Percentiles rank a stretch among this genome's conserved stretches.
phyloP scores from a whole-genome alignment of 768 basidiomycete genomes.

The Chiua virens region DNA sequence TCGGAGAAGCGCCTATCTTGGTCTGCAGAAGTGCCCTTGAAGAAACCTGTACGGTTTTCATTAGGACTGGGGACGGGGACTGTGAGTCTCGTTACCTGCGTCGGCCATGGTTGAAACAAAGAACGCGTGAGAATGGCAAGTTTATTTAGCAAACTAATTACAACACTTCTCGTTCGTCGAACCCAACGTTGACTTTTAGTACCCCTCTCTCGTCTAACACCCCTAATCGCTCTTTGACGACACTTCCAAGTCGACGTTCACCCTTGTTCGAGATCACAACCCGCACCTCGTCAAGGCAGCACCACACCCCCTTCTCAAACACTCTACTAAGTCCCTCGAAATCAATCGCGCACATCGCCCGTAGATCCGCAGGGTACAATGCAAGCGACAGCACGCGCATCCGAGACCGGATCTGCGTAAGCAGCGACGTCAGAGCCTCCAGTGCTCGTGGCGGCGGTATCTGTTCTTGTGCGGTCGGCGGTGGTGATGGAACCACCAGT shows the following conservation, averaged over 20 bases:
- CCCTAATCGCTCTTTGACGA: slow-evolving; percentile 22
- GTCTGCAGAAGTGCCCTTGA: slow-evolving; percentile 89
- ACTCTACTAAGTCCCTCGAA: slow-evolving; percentile 29
- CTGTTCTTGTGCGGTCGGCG: slow-evolving; percentile 21
- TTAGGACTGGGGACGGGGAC: slow-evolving; percentile 5
- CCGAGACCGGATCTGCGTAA: slow-evolving; percentile 26
- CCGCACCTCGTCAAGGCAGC: slow-evolving; percentile 24
- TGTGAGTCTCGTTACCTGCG: slow-evolving; percentile 42
- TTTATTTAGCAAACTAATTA: background rate
- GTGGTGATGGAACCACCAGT: slow-evolving; percentile 31
- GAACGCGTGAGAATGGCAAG: slow-evolving; percentile 20
- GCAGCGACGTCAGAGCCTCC: slow-evolving; percentile 24
- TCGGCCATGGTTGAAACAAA: slow-evolving; percentile 50
- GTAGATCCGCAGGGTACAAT: slow-evolving; percentile 31
- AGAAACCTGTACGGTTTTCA: slow-evolving; percentile 52
- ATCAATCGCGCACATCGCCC: slow-evolving; percentile 27
- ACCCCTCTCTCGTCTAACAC: slow-evolving; percentile 26
- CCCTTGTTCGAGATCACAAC: slow-evolving; percentile 33
- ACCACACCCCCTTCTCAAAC: slow-evolving; percentile 25
- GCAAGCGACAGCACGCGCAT: slow-evolving; percentile 33
- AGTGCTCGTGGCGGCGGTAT: slow-evolving; percentile 13
- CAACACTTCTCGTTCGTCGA: slow-evolving; percentile 32
- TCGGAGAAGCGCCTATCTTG: slow-evolving; percentile 93
- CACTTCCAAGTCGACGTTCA: slow-evolving; percentile 23
- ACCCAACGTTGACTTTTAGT: slow-evolving; percentile 29